Evolutionary conservation across 148 eudicot genomes (phyloP).

Genomic region (Oxyria digyna): DNA sequence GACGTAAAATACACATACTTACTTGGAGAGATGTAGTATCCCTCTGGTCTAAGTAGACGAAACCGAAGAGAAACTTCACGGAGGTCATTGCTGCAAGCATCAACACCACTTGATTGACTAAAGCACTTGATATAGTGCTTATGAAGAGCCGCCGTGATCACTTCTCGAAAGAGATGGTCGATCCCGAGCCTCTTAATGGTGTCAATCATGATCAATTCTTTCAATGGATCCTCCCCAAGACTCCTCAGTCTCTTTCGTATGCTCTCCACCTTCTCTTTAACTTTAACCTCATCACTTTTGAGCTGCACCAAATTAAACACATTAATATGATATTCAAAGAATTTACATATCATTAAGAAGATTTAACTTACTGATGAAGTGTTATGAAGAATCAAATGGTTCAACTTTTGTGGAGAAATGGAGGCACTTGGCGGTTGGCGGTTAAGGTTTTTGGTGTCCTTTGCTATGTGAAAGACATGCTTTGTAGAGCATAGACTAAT

Average conservation of each 20-base stretch:
- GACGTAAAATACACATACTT: neutral
- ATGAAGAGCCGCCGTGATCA: constrained; percentile 4
- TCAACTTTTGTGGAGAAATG: neutral
- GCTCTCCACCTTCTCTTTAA: neutral
- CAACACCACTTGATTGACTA: neutral
- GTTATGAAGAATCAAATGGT: neutral
- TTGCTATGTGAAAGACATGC: too few species aligned
- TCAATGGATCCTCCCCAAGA: neutral
- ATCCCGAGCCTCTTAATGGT: constrained; percentile 12
- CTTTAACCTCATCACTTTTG: neutral
- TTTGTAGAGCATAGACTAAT: too few species aligned
- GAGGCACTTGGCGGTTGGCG: neutral
- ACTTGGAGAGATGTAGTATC: neutral
- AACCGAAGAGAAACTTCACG: constrained; percentile 10
- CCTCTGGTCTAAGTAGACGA: constrained; percentile 3
- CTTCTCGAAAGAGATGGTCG: constrained; percentile 7
- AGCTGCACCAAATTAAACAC: neutral
- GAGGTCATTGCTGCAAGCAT: neutral
- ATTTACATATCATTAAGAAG: too few species aligned
- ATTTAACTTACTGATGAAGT: neutral
- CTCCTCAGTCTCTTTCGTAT: constrained; percentile 7
- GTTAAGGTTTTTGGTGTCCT: too few species aligned
- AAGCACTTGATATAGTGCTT: neutral
- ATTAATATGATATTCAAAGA: too few species aligned
- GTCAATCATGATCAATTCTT: constrained; percentile 21